Conservation (phyloP, 2,329 filamentous ascomycete genomes). For the Talaromyces islandicus region DNA sequence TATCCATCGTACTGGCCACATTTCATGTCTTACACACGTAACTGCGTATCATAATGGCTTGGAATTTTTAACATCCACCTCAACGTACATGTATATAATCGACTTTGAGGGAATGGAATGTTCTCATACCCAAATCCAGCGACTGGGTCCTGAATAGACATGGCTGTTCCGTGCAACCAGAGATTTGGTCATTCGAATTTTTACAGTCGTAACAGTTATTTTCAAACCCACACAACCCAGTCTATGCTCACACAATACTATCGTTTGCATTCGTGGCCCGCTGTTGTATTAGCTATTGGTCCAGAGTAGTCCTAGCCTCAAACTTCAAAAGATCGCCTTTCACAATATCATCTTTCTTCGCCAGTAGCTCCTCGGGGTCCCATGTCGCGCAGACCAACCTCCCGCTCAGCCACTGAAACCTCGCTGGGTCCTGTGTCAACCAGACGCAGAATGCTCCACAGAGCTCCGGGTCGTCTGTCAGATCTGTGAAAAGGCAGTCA, state of each 20-base stretch:
- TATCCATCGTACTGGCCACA: too few species aligned
- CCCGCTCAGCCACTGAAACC: slow-evolving; percentile 33
- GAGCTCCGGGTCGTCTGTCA: slow-evolving; percentile 17
- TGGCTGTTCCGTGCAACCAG: neutral
- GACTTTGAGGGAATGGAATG: too few species aligned
- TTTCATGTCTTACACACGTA: too few species aligned
- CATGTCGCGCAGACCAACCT: slow-evolving; percentile 40
- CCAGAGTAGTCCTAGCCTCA: slow-evolving; percentile 8
- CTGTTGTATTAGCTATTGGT: neutral
- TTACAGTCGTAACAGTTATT: neutral
- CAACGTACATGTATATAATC: too few species aligned
- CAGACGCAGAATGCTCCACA: slow-evolving; percentile 17
- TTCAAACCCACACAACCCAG: neutral
- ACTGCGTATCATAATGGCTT: too few species aligned
- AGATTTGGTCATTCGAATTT: neutral
- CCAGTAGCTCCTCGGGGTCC: slow-evolving; percentile 41
- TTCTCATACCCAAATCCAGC: neutral
- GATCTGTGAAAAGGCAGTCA: slow-evolving; percentile 2
- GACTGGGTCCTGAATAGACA: neutral
- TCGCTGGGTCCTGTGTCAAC: slow-evolving; percentile 18
- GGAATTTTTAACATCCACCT: too few species aligned
- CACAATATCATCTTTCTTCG: slow-evolving; percentile 37
- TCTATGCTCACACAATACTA: neutral
- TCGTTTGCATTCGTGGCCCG: neutral
- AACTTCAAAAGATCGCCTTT: slow-evolving; percentile 14